Evolutionary conservation across 257 asterid genomes (phyloP).

Genomic region (Salvia splendens): DNA sequence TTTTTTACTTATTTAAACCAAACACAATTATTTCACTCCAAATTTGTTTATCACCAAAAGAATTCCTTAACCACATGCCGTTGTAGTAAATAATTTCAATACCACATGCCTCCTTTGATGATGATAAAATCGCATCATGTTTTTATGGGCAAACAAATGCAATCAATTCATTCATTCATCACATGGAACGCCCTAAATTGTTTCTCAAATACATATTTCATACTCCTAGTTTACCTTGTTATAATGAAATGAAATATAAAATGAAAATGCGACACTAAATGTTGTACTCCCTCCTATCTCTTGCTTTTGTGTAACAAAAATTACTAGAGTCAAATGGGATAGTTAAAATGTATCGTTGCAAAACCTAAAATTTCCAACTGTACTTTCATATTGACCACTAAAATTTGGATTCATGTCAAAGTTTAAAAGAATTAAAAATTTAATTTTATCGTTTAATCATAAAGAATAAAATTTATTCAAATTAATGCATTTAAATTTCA

Average conservation of each 20-base stretch:
- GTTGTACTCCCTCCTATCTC: no score
- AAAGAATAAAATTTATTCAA: neutral
- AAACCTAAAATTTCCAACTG: no score
- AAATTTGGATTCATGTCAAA: no score
- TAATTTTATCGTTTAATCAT: neutral
- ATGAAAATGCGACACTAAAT: no score
- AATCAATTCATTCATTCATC: conserved; percentile 22
- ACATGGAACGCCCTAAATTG: conserved; percentile 24
- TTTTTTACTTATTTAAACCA: conserved; percentile 3
- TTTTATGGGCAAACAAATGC: conserved; percentile 30
- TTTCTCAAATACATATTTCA: neutral
- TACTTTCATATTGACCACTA: no score
- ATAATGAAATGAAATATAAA: no score
- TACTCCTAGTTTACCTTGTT: no score
- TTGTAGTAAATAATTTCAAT: conserved; percentile 25
- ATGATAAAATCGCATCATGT: conserved; percentile 3
- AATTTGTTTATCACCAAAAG: conserved; percentile 8
- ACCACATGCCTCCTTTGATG: neutral
- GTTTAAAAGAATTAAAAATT: no score
- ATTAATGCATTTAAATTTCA: neutral
- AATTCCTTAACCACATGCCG: conserved; percentile 28
- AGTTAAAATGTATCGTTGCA: no score
- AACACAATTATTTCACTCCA: conserved; percentile 19
- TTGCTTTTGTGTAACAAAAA: no score
- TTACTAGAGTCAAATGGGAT: no score